Evolutionary conservation across 2,329 filamentous ascomycete species (phyloP).

Genomic region (Verticillium zaregamsianum): DNA sequence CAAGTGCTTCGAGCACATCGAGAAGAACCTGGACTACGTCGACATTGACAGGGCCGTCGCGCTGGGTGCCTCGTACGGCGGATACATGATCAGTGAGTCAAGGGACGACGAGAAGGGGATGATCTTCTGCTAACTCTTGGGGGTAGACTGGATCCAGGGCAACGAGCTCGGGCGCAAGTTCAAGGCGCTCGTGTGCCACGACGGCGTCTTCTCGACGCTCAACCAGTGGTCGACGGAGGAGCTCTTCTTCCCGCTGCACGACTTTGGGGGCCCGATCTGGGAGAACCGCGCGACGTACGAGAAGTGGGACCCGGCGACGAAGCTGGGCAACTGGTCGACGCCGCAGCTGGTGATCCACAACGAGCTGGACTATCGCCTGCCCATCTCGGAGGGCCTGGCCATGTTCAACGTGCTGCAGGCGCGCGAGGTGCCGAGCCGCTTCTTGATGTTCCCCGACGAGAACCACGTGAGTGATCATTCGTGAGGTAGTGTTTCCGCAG

Average conservation of each 20-base stretch:
- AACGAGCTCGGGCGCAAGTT: slow-evolving; percentile 78
- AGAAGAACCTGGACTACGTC: slow-evolving; percentile 60
- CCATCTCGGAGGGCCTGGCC: slow-evolving; percentile 77
- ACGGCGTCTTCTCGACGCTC: slow-evolving; percentile 74
- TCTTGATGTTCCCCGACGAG: slow-evolving; percentile 78
- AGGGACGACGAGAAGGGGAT: not conserved
- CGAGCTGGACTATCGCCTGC: slow-evolving; percentile 83
- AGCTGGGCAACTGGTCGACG: slow-evolving; percentile 71
- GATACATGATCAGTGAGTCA: slow-evolving; percentile 65
- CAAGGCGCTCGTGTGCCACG: slow-evolving; percentile 83
- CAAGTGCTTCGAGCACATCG: slow-evolving; percentile 71
- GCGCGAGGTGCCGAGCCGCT: slow-evolving; percentile 68
- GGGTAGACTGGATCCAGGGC: slow-evolving; percentile 80
- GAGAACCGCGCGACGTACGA: slow-evolving; percentile 61
- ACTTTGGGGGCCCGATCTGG: slow-evolving; percentile 60
- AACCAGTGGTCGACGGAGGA: slow-evolving; percentile 63
- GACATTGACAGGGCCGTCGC: slow-evolving; percentile 68
- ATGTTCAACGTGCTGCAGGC: slow-evolving; percentile 85
- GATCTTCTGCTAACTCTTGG: not conserved
- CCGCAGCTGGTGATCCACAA: slow-evolving; percentile 85
- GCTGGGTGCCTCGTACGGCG: slow-evolving; percentile 70
- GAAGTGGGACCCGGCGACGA: slow-evolving; percentile 64
- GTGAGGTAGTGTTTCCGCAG: slow-evolving; percentile 12
- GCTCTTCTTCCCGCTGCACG: slow-evolving; percentile 67
- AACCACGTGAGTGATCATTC: slow-evolving; percentile 43